Percentiles rank a stretch among this genome's conserved stretches.
phyloP scores from a whole-genome alignment of 2,329 filamentous ascomycete species.

The Monilinia fructigena region DNA sequence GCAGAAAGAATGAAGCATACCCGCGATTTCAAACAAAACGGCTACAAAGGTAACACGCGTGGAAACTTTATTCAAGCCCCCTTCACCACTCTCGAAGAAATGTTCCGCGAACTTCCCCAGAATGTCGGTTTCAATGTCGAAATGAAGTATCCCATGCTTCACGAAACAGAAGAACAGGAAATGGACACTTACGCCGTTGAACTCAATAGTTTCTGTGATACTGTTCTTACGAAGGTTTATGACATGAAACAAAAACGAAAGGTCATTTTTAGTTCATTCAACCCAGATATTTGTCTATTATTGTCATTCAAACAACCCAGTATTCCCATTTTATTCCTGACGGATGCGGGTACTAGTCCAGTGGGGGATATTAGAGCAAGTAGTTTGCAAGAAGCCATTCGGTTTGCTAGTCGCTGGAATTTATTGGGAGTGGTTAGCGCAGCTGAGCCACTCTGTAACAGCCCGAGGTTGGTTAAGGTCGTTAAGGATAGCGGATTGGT shows the following conservation, averaged over 20 bases:
- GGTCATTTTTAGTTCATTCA: constrained; percentile 96
- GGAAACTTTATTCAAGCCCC: constrained; percentile 94
- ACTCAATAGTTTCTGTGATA: constrained; percentile 94
- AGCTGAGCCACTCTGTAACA: constrained; percentile 85
- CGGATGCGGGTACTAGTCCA: constrained; percentile 75
- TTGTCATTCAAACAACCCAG: constrained; percentile 96
- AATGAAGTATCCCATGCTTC: constrained; percentile 98
- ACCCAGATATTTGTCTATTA: constrained; percentile 92
- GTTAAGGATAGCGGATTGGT: constrained; percentile 93
- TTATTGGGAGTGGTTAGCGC: constrained; percentile 85
- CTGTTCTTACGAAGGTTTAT: constrained; percentile 85
- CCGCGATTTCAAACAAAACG: constrained; percentile 88
- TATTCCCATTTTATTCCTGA: constrained; percentile 92
- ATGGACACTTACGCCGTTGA: constrained; percentile 97
- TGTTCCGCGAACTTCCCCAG: constrained; percentile 81
- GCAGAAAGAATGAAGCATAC: constrained; percentile 96
- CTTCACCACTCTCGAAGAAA: constrained; percentile 91
- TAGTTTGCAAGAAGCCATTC: constrained; percentile 90
- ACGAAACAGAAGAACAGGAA: constrained; percentile 90
- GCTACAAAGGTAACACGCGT: constrained; percentile 92
- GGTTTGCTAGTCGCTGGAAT: constrained; percentile 94
- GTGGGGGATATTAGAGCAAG: constrained; percentile 89
- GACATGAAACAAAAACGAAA: constrained; percentile 79
- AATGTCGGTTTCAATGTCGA: constrained; percentile 96
- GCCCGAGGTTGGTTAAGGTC: constrained; percentile 82